Percentiles rank a stretch among this genome's conserved stretches.
phyloP scores from a whole-genome alignment of 768 basidiomycete species.

The Artomyces pyxidatus region DNA sequence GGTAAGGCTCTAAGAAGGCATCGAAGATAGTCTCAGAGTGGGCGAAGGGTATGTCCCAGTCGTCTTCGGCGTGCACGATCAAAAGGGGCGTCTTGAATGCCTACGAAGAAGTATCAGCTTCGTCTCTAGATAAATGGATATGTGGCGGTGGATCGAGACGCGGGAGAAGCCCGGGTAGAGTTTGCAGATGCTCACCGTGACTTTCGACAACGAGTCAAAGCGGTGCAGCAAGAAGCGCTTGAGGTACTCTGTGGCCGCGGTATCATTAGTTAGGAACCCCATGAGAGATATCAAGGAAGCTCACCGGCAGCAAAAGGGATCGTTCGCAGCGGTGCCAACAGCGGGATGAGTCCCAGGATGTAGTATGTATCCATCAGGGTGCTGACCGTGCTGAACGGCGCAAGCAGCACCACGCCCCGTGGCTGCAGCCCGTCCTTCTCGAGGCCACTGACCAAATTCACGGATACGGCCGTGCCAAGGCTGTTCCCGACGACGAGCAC shows the following conservation, averaged over 20 bases:
- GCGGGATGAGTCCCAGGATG: constrained; percentile 57
- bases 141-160: neutral
- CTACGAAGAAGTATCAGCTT: constrained; percentile 26
- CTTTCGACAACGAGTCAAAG: constrained; percentile 56
- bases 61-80: constrained; percentile 68
- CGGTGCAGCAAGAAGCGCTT: constrained; percentile 44
- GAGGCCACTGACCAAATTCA: constrained; percentile 32
- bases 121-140: too few relatives aligned
- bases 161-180: neutral
- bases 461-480: constrained; percentile 75
- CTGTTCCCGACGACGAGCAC: constrained; percentile 82
- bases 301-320: constrained; percentile 57
- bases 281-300: constrained; percentile 22
- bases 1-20: constrained; percentile 51
- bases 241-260: constrained; percentile 37
- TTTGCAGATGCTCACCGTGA: constrained; percentile 38
- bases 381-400: constrained; percentile 28
- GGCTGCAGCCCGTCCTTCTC: constrained; percentile 31
- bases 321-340: constrained; percentile 59
- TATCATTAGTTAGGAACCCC: neutral
- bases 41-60: constrained; percentile 61
- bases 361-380: constrained; percentile 61
- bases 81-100: constrained; percentile 60
- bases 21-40: constrained; percentile 68
- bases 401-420: constrained; percentile 33